phyloP scores from a whole-genome alignment of 31 red algal genomes.

The Asparagopsis taxiformis region DNA sequence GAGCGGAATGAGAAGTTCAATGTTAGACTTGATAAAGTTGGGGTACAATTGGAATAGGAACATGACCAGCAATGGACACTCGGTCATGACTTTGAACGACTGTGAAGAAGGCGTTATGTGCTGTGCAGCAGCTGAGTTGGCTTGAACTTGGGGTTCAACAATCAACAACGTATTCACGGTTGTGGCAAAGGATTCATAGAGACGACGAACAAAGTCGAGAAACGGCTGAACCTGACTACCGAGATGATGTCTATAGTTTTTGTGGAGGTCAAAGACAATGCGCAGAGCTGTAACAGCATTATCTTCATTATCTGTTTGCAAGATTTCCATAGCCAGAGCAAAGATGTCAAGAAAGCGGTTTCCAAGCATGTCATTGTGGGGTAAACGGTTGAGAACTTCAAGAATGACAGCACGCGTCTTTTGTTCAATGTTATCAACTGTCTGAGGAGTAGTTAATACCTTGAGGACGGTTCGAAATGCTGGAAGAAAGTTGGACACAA shows the following conservation, averaged over 20 bases:
- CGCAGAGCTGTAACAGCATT: conserved; percentile 82
- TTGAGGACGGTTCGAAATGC: conserved; percentile 68
- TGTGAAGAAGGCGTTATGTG: conserved; percentile 45
- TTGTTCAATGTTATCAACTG: conserved; percentile 68
- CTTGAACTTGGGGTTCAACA: neutral
- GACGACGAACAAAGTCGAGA: conserved; percentile 85
- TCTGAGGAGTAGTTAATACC: conserved; percentile 70
- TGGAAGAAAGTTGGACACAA: conserved; percentile 79
- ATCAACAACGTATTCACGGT: conserved; percentile 41
- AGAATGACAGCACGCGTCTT: conserved; percentile 79
- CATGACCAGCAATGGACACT: conserved; percentile 95
- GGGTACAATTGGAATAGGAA: conserved; percentile 93
- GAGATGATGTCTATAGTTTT: conserved; percentile 69
- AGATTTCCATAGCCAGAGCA: conserved; percentile 63
- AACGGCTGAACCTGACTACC: conserved; percentile 80
- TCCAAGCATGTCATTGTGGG: conserved; percentile 72
- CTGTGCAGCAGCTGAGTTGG: neutral
- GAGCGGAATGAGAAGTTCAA: conserved; percentile 61
- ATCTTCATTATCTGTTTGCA: conserved; percentile 84
- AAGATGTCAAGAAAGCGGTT: conserved; percentile 53
- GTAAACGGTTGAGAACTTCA: conserved; percentile 84
- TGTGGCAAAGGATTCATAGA: conserved; percentile 75
- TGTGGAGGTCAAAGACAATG: conserved; percentile 96
- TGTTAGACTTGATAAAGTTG: conserved; percentile 48
- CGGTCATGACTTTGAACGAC: conserved; percentile 91